Evolutionary conservation across 2,329 filamentous ascomycete species (phyloP).

Genomic region (Trichoderma pleuroti): DNA sequence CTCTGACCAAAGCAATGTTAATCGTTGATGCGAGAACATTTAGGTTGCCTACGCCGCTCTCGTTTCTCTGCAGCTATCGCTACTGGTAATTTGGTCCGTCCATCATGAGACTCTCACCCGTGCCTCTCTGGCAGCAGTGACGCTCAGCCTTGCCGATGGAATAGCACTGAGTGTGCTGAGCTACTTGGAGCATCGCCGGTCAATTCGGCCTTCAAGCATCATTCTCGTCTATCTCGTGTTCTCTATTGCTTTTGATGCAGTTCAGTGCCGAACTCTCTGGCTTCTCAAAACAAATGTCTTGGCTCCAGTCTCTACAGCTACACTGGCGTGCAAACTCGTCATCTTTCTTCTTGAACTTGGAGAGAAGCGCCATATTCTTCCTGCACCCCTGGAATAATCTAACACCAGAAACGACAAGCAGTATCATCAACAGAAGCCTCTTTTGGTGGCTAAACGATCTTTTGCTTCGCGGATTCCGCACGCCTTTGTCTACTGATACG

Average conservation of each 20-base stretch:
- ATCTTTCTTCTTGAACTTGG: conserved; percentile 32
- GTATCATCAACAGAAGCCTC: conserved; percentile 32
- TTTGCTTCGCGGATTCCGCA: conserved; percentile 26
- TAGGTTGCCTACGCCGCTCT: background rate
- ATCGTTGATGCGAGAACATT: conserved; percentile 22
- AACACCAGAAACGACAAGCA: conserved; percentile 32
- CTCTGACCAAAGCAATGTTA: conserved; percentile 8
- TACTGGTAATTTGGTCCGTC: background rate
- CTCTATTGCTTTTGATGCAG: conserved; percentile 31
- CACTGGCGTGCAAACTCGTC: conserved; percentile 26
- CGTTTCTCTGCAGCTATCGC: background rate
- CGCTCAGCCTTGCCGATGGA: background rate
- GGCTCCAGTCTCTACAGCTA: conserved; percentile 27
- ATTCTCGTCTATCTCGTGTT: conserved; percentile 31
- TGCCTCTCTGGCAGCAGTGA: conserved; percentile 9
- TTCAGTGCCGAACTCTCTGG: conserved; percentile 32
- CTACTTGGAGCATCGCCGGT: conserved; percentile 28
- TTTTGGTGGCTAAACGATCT: conserved; percentile 35
- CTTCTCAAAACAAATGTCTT: conserved; percentile 25
- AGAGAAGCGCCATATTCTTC: conserved; percentile 28
- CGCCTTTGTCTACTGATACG: conserved; percentile 17
- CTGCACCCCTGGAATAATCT: conserved; percentile 21
- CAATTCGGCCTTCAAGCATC: conserved; percentile 32
- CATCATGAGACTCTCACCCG: conserved; percentile 4
- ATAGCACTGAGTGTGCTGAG: conserved; percentile 7